Percentiles rank a stretch among this genome's conserved stretches.
Evolutionary conservation across 1,284 basidiomycete genomes (phyloP).

Genomic region (Moniliophthora roreri): DNA sequence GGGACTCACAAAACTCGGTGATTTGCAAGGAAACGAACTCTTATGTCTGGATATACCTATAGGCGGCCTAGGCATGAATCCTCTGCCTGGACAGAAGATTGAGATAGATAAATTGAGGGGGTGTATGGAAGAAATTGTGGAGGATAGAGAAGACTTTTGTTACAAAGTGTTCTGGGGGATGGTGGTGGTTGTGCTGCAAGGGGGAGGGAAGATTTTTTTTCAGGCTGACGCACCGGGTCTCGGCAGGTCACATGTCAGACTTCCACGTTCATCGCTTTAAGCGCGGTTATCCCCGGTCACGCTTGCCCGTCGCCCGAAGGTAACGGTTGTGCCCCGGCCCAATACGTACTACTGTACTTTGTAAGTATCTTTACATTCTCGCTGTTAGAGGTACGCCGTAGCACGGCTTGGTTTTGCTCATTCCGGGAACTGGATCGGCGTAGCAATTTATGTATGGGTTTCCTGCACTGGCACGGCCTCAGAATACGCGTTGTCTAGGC

Average conservation of each 20-base stretch:
- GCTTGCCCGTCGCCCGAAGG: no score
- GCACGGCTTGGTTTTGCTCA: no score
- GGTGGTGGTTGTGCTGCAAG: conserved; percentile 5
- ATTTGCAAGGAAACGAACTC: conserved; percentile 56
- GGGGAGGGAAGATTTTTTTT: neutral
- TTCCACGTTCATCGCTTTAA: no score
- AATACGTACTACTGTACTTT: no score
- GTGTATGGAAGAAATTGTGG: conserved; percentile 52
- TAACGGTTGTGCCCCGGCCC: no score
- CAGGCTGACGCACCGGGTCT: neutral
- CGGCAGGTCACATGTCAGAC: neutral
- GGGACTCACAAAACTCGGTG: conserved; percentile 56
- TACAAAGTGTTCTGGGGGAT: neutral
- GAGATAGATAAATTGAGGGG: conserved; percentile 28
- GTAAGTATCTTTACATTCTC: no score
- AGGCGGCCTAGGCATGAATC: conserved; percentile 90
- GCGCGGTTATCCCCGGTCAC: no score
- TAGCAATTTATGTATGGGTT: no score
- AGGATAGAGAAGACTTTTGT: conserved; percentile 3
- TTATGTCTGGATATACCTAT: conserved; percentile 66
- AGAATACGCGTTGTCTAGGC: no score
- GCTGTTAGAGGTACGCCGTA: no score
- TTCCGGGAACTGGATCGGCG: no score
- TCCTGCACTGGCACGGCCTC: no score
- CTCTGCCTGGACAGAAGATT: conserved; percentile 76